Evolutionary conservation across 306 rosid species (phyloP).

Genomic region (Begonia fuchsioides): DNA sequence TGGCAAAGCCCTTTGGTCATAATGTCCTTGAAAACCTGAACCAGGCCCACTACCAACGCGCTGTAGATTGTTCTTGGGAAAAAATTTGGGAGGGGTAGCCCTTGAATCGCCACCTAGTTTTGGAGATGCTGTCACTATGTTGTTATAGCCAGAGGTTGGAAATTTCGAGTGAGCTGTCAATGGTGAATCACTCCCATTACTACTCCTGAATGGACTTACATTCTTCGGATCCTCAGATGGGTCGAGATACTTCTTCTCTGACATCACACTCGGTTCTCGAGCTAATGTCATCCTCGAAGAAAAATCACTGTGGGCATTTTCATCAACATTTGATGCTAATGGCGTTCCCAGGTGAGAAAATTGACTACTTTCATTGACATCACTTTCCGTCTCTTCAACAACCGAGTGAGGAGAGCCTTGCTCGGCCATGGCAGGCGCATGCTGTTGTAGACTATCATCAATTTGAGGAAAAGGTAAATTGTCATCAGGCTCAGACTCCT

Average conservation of each 20-base stretch:
- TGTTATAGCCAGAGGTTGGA: conserved; percentile 37
- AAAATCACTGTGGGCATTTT: conserved; percentile 64
- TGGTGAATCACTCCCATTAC: conserved; percentile 53
- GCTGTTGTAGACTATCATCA: conserved; percentile 75
- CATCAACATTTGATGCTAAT: conserved; percentile 53
- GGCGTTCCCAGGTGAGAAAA: conserved; percentile 62
- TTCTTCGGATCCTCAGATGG: conserved; percentile 57
- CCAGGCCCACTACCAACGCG: conserved; percentile 42
- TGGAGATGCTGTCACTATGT: conserved; percentile 36
- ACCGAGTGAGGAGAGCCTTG: conserved; percentile 92
- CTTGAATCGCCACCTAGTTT: conserved; percentile 50
- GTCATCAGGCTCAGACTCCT: conserved; percentile 88
- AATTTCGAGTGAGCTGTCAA: conserved; percentile 33
- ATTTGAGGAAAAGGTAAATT: conserved; percentile 85
- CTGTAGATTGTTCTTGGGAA: conserved; percentile 49
- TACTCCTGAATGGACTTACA: conserved; percentile 27
- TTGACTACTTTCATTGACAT: conserved; percentile 48
- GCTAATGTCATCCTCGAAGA: conserved; percentile 77
- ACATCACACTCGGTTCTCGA: conserved; percentile 79
- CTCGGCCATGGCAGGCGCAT: conserved; percentile 48
- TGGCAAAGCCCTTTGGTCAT: conserved; percentile 62
- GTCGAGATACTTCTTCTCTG: conserved; percentile 72
- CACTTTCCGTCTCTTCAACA: conserved; percentile 93
- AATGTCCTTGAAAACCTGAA: conserved; percentile 61
- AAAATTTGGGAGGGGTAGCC: conserved; percentile 40